phyloP scores from a whole-genome alignment of 306 rosid species.

The Rosa lucieae region DNA sequence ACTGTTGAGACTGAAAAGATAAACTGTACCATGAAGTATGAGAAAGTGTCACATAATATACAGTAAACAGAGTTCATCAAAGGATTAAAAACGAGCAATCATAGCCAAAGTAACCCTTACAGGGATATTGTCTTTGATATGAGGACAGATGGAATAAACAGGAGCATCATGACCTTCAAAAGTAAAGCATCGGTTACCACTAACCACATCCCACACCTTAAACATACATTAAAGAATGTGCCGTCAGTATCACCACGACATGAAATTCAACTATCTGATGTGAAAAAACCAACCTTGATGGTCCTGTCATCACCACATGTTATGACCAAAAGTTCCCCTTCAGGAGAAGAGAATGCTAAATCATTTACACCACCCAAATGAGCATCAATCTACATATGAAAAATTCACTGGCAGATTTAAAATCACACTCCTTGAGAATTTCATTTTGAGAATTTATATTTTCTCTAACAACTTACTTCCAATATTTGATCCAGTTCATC shows the following conservation, averaged over 20 bases:
- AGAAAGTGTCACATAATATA: background rate
- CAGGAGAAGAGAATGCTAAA: slow-evolving; percentile 73
- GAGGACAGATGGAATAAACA: slow-evolving; percentile 73
- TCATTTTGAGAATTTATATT: background rate
- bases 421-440: background rate
- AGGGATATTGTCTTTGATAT: slow-evolving; percentile 57
- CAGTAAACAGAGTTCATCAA: background rate
- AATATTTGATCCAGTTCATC: slow-evolving; percentile 51
- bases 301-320: slow-evolving; percentile 90
- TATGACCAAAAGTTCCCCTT: slow-evolving; percentile 62
- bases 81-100: background rate
- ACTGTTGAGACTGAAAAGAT: slow-evolving; percentile 73
- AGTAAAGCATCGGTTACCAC: slow-evolving; percentile 51
- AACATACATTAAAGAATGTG: slow-evolving; percentile 18
- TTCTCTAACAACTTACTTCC: slow-evolving; percentile 43
- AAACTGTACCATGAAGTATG: slow-evolving; percentile 44
- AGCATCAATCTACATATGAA: slow-evolving; percentile 61
- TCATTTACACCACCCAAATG: slow-evolving; percentile 78
- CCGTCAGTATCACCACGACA: slow-evolving; percentile 24
- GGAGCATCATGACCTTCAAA: slow-evolving; percentile 81
- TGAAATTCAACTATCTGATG: slow-evolving; percentile 8
- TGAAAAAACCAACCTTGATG: slow-evolving; percentile 54
- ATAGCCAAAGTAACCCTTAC: slow-evolving; percentile 25
- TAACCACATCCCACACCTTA: slow-evolving; percentile 75
- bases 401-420: slow-evolving; percentile 17